Base-by-base conservation (phyloP, 2,329 filamentous ascomycete species). In the Aspergillus fumigatiaffinis region DNA sequence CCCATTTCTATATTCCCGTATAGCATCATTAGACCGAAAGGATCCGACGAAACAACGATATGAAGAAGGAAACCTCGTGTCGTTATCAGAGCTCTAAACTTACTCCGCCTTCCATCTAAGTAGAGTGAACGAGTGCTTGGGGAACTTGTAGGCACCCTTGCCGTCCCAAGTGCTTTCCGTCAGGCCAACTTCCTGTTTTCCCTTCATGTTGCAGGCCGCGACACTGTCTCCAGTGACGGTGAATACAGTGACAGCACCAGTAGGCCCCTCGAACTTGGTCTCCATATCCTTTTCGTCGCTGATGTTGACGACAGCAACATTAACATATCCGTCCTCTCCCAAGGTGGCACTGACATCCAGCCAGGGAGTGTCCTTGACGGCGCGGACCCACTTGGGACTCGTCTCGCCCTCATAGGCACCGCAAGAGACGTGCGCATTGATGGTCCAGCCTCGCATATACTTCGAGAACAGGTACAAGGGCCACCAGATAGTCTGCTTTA, bases 401-500 rank as follows among this genome's bases (percentile, higher is more conserved):
- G 74, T 77, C 49, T 71, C 78, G 1, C 90, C 90, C 17, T 81
- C 79, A 67, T 92, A 93, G 35, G 83, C 80, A 1, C 79, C 80
- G 51, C 81, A 80, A 4, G 80, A 79, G 6, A 92, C 82, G 71
- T 92, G 86, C 3, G 85, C 77, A 3, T 83, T 85, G 2, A 93
- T 73, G 0, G 86, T 87, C 68, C 82, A 82, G 2, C 90, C 90
- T 35, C 87, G 84, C 89, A 93, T 92, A 71, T 85, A 88, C 66
- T 80, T 81, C 64, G 81, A 82, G 73, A 89, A 91, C 28, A 92
- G 79, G 56, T 87, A 79, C 50, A 91, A 77, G 5, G 88, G 87
- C 85, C 87, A 91, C 86, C 87, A 92, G 3, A 84, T 90, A 0
- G 88, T 84, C 76, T 92, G 89, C 76, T 86, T 87, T 51, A 86